phyloP scores from a whole-genome alignment of 352 stramenopile genomes.

The Globisporangium canariense region DNA sequence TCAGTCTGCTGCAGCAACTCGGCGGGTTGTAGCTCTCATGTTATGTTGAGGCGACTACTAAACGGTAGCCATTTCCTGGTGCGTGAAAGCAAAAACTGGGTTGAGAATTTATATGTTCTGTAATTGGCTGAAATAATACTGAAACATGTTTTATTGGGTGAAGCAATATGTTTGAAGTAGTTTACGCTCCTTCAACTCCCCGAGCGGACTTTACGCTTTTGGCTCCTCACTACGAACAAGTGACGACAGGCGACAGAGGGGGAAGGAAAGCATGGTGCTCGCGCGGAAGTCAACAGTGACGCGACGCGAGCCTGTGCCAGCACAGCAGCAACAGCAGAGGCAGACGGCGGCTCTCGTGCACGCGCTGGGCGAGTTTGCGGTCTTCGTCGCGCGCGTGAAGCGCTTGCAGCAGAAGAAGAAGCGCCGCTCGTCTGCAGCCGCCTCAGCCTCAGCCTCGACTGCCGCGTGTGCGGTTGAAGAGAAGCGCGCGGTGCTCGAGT shows the following conservation, averaged over 20 bases:
- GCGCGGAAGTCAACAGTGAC: not conserved
- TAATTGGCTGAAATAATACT: not conserved
- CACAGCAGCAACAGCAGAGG: not conserved
- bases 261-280: constrained; percentile 5
- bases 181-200: not conserved
- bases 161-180: not conserved
- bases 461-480: constrained; percentile 12
- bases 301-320: not conserved
- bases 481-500: constrained; percentile 42
- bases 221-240: not conserved
- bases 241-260: not conserved
- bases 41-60: not conserved
- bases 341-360: constrained; percentile 30
- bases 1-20: constrained; percentile 59
- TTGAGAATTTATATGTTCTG: not conserved
- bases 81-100: not conserved
- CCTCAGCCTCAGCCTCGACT: not conserved
- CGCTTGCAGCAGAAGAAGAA: constrained; percentile 19
- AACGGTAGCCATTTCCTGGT: not conserved
- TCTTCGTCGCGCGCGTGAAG: constrained; percentile 32
- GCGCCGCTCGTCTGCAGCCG: constrained; percentile 4
- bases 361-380: constrained; percentile 57
- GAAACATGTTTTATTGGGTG: not conserved
- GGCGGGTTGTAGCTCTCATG: constrained; percentile 7
- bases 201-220: constrained; percentile 1